These are phyloP conservation scores for Cercospora zeae-maydis DNA, from an alignment of 2,329 filamentous ascomycete species.

Conservation along the genomic window DNA sequence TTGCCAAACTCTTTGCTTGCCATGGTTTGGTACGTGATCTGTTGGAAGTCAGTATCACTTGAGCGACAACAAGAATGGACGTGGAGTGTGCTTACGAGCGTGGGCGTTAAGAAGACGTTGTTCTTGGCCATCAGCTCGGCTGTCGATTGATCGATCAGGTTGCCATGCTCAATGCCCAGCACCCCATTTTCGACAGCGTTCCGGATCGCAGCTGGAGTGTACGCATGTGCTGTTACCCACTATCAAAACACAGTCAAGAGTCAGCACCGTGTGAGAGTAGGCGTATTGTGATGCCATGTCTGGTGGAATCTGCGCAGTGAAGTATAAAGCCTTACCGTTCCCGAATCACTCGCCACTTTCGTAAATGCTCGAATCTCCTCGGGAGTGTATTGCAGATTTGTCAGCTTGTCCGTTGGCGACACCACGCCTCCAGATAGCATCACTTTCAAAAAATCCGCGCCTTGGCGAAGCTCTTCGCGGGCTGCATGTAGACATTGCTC, in stretches of 20 bases:
- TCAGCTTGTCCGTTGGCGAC: constrained; percentile 53
- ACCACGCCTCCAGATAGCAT: constrained; percentile 58
- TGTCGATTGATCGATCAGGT: constrained; percentile 58
- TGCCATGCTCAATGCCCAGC: constrained; percentile 57
- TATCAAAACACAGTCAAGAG: background rate
- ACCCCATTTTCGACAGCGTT: constrained; percentile 56
- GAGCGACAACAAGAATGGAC: background rate
- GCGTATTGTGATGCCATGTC: background rate
- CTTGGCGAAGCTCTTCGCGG: constrained; percentile 54
- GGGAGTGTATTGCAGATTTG: constrained; percentile 55
- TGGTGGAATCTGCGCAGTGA: background rate
- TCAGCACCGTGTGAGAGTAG: background rate
- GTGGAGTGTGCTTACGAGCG: constrained; percentile 39
- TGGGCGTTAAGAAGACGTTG: constrained; percentile 52
- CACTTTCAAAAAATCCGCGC: constrained; percentile 61
- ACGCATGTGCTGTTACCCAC: constrained; percentile 55
- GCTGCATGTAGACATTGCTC: constrained; percentile 52
- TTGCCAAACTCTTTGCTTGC: constrained; percentile 42
- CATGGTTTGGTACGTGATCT: constrained; percentile 49
- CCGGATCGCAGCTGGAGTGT: constrained; percentile 53
- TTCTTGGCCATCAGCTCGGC: constrained; percentile 51
- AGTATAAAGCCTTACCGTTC: constrained; percentile 40
- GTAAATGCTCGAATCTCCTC: constrained; percentile 56
- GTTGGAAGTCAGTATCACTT: background rate
- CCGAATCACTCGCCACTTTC: constrained; percentile 48